phyloP scores from a whole-genome alignment of 2,329 filamentous ascomycete genomes.

The Raffaelea ambrosiae region DNA sequence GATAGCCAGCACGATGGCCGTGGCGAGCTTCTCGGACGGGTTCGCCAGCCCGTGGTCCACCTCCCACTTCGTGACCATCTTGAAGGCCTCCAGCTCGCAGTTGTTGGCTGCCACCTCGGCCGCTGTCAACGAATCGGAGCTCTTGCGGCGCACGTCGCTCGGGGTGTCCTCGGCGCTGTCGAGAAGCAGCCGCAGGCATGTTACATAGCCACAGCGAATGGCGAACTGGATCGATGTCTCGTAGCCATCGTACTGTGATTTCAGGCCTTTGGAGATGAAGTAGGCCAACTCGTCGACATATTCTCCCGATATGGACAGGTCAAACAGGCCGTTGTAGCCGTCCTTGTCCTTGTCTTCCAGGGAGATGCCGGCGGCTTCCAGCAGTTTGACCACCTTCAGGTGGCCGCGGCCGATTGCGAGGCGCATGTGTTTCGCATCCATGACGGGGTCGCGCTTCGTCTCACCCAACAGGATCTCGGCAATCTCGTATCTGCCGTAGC shows the following conservation, averaged over 20 bases:
- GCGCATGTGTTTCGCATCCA: neutral
- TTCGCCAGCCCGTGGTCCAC: neutral
- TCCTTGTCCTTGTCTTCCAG: neutral
- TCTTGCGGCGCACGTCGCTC: neutral
- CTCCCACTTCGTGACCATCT: slow-evolving; percentile 1
- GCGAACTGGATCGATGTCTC: slow-evolving; percentile 8
- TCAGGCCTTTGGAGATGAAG: slow-evolving; percentile 1
- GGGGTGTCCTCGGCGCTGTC: neutral
- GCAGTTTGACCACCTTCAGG: neutral
- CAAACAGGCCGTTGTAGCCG: slow-evolving; percentile 1
- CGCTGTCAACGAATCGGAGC: neutral
- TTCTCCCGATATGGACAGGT: slow-evolving; percentile 1
- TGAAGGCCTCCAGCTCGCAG: slow-evolving; percentile 1
- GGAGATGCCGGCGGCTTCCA: neutral
- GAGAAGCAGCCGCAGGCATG: neutral
- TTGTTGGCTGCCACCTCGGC: neutral
- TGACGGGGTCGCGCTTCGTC: neutral
- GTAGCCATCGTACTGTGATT: slow-evolving; percentile 2
- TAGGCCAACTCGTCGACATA: slow-evolving; percentile 1
- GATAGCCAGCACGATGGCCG: too few relatives aligned
- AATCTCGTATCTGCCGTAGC: too few relatives aligned
- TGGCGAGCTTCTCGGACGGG: too few relatives aligned
- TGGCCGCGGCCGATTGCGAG: neutral
- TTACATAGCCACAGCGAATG: neutral
- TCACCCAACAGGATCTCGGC: neutral